These are phyloP conservation scores for Manihot esculenta DNA, from an alignment of 441 rosid genomes.

Conservation along the genomic window DNA sequence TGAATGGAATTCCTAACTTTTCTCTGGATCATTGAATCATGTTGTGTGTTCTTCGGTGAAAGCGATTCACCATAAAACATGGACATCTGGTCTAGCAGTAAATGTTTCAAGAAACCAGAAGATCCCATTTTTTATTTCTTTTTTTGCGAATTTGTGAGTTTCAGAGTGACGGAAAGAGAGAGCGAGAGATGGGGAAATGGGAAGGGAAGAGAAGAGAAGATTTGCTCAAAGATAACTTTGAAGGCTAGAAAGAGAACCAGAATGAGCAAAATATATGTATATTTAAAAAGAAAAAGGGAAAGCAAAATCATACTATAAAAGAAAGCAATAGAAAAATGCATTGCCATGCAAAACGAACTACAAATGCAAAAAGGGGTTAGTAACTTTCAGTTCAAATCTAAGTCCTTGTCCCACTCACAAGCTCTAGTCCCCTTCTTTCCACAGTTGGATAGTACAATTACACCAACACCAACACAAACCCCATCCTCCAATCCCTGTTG, in stretches of 20 bases:
- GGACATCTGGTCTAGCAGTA: conserved; percentile 12
- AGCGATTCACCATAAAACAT: too few species aligned
- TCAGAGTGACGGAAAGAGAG: not conserved
- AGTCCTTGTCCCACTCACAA: conserved; percentile 44
- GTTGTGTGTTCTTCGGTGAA: too few species aligned
- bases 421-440: conserved; percentile 27
- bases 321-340: not conserved
- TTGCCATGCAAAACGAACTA: conserved; percentile 37
- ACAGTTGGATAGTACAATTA: conserved; percentile 29
- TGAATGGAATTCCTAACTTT: conserved; percentile 21
- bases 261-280: not conserved
- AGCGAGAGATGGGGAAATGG: not conserved
- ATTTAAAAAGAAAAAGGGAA: too few species aligned
- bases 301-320: not conserved
- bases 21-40: conserved; percentile 24
- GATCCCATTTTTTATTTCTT: conserved; percentile 26
- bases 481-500: conserved; percentile 19
- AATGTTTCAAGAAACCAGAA: conserved; percentile 25
- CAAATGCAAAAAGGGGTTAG: conserved; percentile 30
- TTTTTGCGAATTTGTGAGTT: not conserved
- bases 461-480: conserved; percentile 28
- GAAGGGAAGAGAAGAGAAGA: not conserved
- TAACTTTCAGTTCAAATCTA: conserved; percentile 53
- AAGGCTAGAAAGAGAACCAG: not conserved
- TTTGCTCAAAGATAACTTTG: too few species aligned